Conservation (phyloP, 129 eudicot species). For the Flaveria trinervia region DNA sequence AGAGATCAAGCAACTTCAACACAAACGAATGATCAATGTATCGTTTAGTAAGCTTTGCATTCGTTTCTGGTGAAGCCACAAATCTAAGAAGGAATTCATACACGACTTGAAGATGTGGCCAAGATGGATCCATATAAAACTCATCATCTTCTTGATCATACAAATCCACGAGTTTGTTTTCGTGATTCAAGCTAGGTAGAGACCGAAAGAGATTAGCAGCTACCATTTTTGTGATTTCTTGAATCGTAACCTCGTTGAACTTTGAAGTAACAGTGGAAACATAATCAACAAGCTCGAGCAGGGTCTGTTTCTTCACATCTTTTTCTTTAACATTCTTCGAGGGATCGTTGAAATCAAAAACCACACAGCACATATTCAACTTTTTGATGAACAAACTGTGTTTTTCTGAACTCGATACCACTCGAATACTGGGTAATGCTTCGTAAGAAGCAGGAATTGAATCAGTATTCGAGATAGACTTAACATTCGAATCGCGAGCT, state of each 20-base stretch:
- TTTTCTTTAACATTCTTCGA: constrained; percentile 52
- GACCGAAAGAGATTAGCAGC: constrained; percentile 64
- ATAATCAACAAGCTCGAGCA: constrained; percentile 72
- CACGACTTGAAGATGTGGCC: constrained; percentile 84
- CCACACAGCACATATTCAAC: constrained; percentile 65
- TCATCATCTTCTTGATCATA: constrained; percentile 80
- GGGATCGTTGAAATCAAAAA: constrained; percentile 65
- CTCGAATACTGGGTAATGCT: constrained; percentile 63
- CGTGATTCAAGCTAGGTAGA: constrained; percentile 49
- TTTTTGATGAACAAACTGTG: constrained; percentile 57
- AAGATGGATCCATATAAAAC: constrained; percentile 60
- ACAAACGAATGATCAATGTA: constrained; percentile 58
- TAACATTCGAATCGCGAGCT: neutral
- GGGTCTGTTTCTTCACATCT: constrained; percentile 62
- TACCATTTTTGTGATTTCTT: constrained; percentile 66
- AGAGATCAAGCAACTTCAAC: constrained; percentile 55
- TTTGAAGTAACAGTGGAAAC: constrained; percentile 52
- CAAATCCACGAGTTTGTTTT: constrained; percentile 45
- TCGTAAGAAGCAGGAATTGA: constrained; percentile 46
- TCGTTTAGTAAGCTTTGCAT: constrained; percentile 60
- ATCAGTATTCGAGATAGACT: constrained; percentile 17
- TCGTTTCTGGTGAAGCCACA: constrained; percentile 65
- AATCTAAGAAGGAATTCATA: constrained; percentile 73
- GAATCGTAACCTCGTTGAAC: constrained; percentile 62
- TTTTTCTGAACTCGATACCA: constrained; percentile 60